phyloP scores from a whole-genome alignment of 768 basidiomycete species.

The Amanita subjunquillea region DNA sequence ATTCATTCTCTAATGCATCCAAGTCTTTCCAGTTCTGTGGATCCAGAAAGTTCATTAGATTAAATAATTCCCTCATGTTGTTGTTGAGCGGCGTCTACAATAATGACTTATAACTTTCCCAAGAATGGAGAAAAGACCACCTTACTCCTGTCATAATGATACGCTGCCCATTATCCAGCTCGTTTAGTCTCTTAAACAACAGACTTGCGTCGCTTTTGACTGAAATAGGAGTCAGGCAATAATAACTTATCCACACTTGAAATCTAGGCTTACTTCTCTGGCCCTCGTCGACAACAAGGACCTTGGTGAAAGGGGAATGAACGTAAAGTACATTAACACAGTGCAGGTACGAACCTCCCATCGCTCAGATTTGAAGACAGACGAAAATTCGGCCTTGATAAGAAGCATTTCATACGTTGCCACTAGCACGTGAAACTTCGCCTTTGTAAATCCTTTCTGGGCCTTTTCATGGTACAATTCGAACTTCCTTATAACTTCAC shows the following conservation, averaged over 20 bases:
- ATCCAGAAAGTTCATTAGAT: conserved; percentile 93
- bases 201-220: conserved; percentile 78
- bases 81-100: conserved; percentile 87
- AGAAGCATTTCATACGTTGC: conserved; percentile 88
- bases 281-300: conserved; percentile 88
- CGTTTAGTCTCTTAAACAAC: conserved; percentile 75
- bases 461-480: conserved; percentile 61
- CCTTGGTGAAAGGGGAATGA: conserved; percentile 15
- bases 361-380: conserved; percentile 74
- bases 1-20: conserved; percentile 59
- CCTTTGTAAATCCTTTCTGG: conserved; percentile 30
- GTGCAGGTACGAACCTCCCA: conserved; percentile 56
- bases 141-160: conserved; percentile 84
- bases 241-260: not conserved
- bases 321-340: not conserved
- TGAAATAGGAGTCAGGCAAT: conserved; percentile 16
- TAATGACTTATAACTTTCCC: conserved; percentile 1
- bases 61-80: conserved; percentile 94
- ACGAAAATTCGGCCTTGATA: conserved; percentile 52
- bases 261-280: conserved; percentile 58
- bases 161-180: conserved; percentile 68
- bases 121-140: conserved; percentile 1
- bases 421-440: conserved; percentile 82
- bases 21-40: conserved; percentile 68
- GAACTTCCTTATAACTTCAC: conserved; percentile 71